These are phyloP conservation scores for Nicotiana obtusifolia DNA, from an alignment of 257 asterid genomes.

Conservation along the genomic window DNA sequence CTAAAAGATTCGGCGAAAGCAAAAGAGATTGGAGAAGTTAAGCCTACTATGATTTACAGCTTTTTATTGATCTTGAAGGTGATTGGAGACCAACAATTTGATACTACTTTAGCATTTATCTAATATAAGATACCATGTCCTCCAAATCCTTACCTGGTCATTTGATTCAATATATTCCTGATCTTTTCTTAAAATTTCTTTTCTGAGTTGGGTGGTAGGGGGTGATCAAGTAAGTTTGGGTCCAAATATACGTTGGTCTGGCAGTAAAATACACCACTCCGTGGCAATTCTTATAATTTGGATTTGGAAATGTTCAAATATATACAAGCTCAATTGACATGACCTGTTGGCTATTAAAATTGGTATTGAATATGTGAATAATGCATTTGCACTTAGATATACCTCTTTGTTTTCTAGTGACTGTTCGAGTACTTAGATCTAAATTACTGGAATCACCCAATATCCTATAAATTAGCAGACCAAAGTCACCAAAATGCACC, in stretches of 20 bases:
- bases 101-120: constrained; percentile 1
- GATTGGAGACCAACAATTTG: background rate
- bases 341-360: background rate
- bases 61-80: background rate
- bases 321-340: background rate
- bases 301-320: background rate
- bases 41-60: background rate
- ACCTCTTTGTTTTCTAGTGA: background rate
- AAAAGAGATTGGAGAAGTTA: constrained; percentile 1
- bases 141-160: background rate
- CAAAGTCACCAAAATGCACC: background rate
- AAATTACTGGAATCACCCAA: background rate
- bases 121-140: background rate
- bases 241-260: background rate
- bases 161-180: background rate
- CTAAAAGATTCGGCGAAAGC: background rate
- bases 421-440: background rate
- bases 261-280: background rate
- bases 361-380: background rate
- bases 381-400: background rate
- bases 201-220: background rate
- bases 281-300: background rate
- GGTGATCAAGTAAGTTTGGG: background rate
- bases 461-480: background rate
- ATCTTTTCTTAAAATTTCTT: background rate